These are phyloP conservation scores for Volutella citrinella DNA, from an alignment of 2,329 filamentous ascomycete genomes.

Conservation along the genomic window DNA sequence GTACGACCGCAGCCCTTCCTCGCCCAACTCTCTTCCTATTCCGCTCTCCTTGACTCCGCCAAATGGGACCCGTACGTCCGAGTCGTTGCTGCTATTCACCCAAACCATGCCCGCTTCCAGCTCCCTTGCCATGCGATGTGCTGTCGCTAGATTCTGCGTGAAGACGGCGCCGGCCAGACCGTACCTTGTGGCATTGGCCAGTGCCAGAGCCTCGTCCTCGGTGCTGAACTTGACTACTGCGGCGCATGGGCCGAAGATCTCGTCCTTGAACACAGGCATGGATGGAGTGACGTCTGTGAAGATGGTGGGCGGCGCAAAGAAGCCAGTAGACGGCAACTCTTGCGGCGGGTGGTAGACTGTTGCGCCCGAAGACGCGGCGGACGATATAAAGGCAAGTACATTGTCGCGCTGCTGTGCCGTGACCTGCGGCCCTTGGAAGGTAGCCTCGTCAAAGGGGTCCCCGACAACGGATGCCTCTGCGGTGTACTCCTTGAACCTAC, in stretches of 20 bases:
- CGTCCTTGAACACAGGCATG: conserved; percentile 26
- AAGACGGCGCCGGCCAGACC: conserved; percentile 55
- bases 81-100: conserved; percentile 36
- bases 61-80: conserved; percentile 29
- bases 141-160: conserved; percentile 45
- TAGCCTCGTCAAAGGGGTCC: conserved; percentile 60
- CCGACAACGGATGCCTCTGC: conserved; percentile 56
- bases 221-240: conserved; percentile 22
- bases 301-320: conserved; percentile 28
- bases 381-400: conserved; percentile 62
- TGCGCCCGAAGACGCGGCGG: conserved; percentile 61
- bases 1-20: conserved; percentile 27
- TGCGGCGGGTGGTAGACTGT: conserved; percentile 36
- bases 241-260: conserved; percentile 31
- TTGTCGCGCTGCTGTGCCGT: conserved; percentile 62
- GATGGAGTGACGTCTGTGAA: conserved; percentile 21
- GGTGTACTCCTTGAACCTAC: conserved; percentile 57
- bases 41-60: conserved; percentile 33
- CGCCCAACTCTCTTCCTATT: conserved; percentile 29
- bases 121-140: conserved; percentile 41
- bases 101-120: conserved; percentile 52
- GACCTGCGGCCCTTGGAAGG: conserved; percentile 67
- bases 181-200: conserved; percentile 44
- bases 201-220: conserved; percentile 26
- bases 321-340: conserved; percentile 19